Conservation (phyloP, 805 yeast species). For the Clavispora asparagi region DNA sequence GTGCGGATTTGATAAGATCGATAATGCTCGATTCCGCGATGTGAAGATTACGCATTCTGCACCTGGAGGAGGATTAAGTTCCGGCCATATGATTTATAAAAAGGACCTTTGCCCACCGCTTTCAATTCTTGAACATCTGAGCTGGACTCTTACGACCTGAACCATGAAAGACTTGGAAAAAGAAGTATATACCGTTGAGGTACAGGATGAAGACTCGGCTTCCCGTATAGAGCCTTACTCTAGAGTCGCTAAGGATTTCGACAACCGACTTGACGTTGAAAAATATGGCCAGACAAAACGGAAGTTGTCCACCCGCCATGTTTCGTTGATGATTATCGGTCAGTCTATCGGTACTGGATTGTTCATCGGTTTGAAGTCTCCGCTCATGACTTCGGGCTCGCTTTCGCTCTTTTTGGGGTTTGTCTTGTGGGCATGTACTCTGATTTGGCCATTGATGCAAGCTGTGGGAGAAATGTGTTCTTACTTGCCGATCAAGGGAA, state of each 20-base stretch:
- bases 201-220: background rate
- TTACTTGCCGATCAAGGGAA: conserved; percentile 31
- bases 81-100: no score
- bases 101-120: background rate
- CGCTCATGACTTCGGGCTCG: conserved; percentile 29
- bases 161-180: background rate
- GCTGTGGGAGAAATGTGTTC: conserved; percentile 36
- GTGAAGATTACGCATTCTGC: no score
- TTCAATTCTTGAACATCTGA: background rate
- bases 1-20: no score
- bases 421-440: conserved; percentile 23
- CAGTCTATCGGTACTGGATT: conserved; percentile 33
- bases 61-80: no score
- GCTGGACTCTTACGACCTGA: background rate
- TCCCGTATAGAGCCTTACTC: conserved; percentile 5
- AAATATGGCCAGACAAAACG: conserved; percentile 29
- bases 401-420: conserved; percentile 31
- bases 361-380: conserved; percentile 27
- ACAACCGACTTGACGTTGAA: conserved; percentile 22
- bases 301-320: conserved; percentile 26
- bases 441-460: conserved; percentile 33
- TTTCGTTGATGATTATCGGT: conserved; percentile 32
- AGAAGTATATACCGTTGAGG: background rate
- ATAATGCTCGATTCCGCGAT: no score
- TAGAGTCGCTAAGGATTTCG: conserved; percentile 18